phyloP scores from a whole-genome alignment of 305 asterid genomes.

The Fraxinus latifolia region DNA sequence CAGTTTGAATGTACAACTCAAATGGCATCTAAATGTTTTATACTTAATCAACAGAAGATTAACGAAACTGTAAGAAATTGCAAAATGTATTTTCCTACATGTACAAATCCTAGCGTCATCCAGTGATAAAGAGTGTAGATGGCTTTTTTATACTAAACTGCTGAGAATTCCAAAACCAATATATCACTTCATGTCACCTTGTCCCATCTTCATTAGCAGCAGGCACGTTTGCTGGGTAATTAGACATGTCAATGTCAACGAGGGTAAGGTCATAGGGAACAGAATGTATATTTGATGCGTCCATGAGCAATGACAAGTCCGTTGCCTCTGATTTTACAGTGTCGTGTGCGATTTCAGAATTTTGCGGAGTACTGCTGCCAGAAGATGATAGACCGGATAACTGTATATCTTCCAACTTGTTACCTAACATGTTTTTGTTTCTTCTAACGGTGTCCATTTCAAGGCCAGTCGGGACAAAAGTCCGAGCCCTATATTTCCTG shows the following conservation, averaged over 20 bases:
- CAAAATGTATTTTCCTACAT: slow-evolving; percentile 30
- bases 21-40: slow-evolving; percentile 5
- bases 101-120: slow-evolving; percentile 36
- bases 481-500: slow-evolving; percentile 82
- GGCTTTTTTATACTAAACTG: neutral
- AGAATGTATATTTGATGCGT: slow-evolving; percentile 41
- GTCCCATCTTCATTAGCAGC: slow-evolving; percentile 41
- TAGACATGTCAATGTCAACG: slow-evolving; percentile 69
- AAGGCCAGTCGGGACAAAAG: slow-evolving; percentile 90
- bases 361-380: slow-evolving; percentile 37
- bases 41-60: slow-evolving; percentile 2
- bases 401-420: slow-evolving; percentile 66
- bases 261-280: slow-evolving; percentile 58
- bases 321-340: slow-evolving; percentile 46
- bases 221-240: slow-evolving; percentile 51
- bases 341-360: slow-evolving; percentile 26
- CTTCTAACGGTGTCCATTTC: slow-evolving; percentile 90
- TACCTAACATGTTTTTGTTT: slow-evolving; percentile 60
- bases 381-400: slow-evolving; percentile 53
- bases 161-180: slow-evolving; percentile 21
- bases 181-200: slow-evolving; percentile 35
- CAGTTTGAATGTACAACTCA: neutral
- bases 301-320: slow-evolving; percentile 48
- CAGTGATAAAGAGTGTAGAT: neutral
- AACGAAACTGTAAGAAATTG: neutral